A percentile compares a stretch with the other conserved stretches of the same genome.
These are phyloP conservation scores for Teratosphaeria destructans DNA, from an alignment of 2,329 filamentous ascomycete genomes.

Conservation along the genomic window DNA sequence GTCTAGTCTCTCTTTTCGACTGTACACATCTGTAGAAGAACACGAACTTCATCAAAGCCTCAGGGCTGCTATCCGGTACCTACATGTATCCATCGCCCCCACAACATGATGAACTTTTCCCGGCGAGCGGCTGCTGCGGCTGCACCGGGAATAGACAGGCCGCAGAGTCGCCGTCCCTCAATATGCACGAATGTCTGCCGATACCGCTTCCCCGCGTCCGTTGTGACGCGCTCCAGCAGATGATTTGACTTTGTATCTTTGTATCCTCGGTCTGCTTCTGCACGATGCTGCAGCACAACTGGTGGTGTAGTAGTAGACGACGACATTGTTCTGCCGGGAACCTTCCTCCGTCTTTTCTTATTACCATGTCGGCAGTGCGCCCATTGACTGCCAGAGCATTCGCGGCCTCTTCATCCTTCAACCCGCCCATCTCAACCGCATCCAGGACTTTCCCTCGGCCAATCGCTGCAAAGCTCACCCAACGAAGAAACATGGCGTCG, in stretches of 20 bases:
- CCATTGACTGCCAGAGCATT: neutral
- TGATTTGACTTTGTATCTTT: neutral
- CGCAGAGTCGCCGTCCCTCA: neutral
- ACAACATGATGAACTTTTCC: neutral
- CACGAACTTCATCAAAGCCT: neutral
- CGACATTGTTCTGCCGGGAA: neutral
- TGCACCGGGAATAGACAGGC: neutral
- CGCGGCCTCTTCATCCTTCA: neutral
- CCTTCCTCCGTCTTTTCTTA: neutral
- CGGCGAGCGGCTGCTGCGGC: neutral
- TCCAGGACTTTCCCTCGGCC: slow-evolving; percentile 12
- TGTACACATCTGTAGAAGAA: neutral
- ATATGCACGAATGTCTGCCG: neutral
- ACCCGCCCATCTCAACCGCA: neutral
- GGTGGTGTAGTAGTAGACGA: neutral
- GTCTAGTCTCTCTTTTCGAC: neutral
- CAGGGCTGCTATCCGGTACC: no score
- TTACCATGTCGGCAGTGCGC: neutral
- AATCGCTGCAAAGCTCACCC: slow-evolving; percentile 23
- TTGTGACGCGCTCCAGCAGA: neutral
- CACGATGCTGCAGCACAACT: neutral
- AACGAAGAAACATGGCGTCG: slow-evolving; percentile 29
- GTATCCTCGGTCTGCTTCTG: neutral
- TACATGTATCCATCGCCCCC: neutral
- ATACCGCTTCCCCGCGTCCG: neutral